These are phyloP conservation scores for Sutorius eximius DNA, from an alignment of 1,284 basidiomycete species.

Conservation along the genomic window DNA sequence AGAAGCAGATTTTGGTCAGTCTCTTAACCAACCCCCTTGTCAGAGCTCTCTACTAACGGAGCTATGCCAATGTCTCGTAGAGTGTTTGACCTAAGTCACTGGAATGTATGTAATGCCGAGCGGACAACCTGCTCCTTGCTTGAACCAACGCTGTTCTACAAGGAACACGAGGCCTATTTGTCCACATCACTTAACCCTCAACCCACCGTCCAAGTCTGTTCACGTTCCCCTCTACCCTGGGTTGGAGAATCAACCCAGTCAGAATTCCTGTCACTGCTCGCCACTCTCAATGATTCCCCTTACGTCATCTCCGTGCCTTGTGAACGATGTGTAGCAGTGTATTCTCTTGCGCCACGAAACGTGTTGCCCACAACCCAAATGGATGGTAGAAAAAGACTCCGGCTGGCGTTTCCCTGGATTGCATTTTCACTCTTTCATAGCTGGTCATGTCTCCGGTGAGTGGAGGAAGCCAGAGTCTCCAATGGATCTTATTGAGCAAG, in stretches of 20 bases:
- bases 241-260: constrained; percentile 11
- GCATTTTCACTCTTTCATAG: constrained; percentile 12
- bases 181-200: constrained; percentile 25
- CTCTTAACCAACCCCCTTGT: background rate
- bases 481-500: constrained; percentile 3
- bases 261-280: constrained; percentile 2
- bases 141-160: constrained; percentile 1
- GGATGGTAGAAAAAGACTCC: constrained; percentile 34
- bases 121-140: constrained; percentile 1
- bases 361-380: constrained; percentile 33
- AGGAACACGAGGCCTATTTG: constrained; percentile 18
- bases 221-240: constrained; percentile 33
- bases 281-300: constrained; percentile 4
- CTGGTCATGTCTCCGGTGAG: constrained; percentile 37
- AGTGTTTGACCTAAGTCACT: background rate
- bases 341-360: constrained; percentile 12
- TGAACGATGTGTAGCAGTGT: constrained; percentile 14
- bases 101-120: constrained; percentile 1
- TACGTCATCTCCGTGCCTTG: constrained; percentile 16
- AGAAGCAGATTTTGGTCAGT: constrained; percentile 9
- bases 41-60: constrained; percentile 1
- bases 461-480: background rate
- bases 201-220: constrained; percentile 21
- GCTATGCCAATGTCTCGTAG: background rate
- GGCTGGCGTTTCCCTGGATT: background rate